These are phyloP conservation scores for Haplosporangium sp. DNA, from an alignment of 371 early-diverging fungal genomes.

Conservation along the genomic window DNA sequence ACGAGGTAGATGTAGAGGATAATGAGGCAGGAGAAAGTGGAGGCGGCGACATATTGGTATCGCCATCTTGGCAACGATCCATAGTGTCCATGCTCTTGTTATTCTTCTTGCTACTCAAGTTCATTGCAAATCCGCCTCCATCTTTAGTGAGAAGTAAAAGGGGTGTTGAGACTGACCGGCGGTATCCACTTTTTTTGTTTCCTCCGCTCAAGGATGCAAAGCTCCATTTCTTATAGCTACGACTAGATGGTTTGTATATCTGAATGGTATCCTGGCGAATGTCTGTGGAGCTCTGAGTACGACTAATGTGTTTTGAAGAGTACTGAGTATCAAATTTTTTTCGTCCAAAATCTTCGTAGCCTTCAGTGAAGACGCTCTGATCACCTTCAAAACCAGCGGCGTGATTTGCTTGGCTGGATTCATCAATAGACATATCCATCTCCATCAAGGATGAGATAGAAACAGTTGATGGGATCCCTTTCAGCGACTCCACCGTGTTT, in stretches of 20 bases:
- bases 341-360: not conserved
- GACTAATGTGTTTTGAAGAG: constrained; percentile 6
- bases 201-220: constrained; percentile 2
- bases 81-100: constrained; percentile 4
- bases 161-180: constrained; percentile 37
- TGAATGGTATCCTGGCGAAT: constrained; percentile 8
- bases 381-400: not conserved
- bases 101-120: not conserved
- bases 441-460: constrained; percentile 22
- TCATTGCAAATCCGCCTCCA: not conserved
- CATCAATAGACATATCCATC: constrained; percentile 7
- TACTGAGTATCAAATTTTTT: not conserved
- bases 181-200: constrained; percentile 9
- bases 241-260: not conserved
- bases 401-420: not conserved
- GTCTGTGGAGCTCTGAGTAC: constrained; percentile 36
- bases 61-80: constrained; percentile 9
- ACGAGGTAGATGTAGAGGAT: constrained; percentile 22
- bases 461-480: constrained; percentile 24
- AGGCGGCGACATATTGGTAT: constrained; percentile 26
- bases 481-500: constrained; percentile 7
- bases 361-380: not conserved
- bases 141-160: constrained; percentile 12
- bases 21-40: constrained; percentile 7
- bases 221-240: constrained; percentile 28